These are phyloP conservation scores for Mycena galopus DNA, from an alignment of 768 basidiomycete species.

Conservation along the genomic window DNA sequence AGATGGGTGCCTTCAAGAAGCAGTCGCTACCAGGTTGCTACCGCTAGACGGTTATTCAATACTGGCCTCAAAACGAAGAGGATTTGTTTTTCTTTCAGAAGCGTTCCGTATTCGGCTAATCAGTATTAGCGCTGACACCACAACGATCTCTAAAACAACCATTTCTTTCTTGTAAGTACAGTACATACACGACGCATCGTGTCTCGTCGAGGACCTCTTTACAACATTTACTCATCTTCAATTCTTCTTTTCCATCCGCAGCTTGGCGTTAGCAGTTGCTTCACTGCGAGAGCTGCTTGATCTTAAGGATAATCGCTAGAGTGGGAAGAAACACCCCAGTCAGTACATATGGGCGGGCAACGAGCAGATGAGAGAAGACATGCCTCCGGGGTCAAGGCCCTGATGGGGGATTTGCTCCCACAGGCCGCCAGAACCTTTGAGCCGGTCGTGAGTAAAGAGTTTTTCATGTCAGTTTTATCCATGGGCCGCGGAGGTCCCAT, in stretches of 20 bases:
- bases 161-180: not conserved
- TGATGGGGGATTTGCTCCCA: slow-evolving; percentile 90
- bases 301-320: slow-evolving; percentile 63
- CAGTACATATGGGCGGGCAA: not conserved
- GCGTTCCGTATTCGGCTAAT: no score
- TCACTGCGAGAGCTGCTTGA: slow-evolving; percentile 58
- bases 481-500: no score
- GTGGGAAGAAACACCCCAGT: slow-evolving; percentile 37
- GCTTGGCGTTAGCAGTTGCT: not conserved
- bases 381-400: slow-evolving; percentile 83
- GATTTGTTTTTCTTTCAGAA: no score
- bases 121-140: no score
- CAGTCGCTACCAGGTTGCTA: no score
- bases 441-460: slow-evolving; percentile 55
- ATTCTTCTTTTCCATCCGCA: not conserved
- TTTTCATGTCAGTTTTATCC: no score
- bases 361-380: slow-evolving; percentile 43
- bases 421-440: slow-evolving; percentile 70
- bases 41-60: not conserved
- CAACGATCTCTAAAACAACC: not conserved
- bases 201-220: slow-evolving; percentile 16
- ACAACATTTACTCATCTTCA: not conserved
- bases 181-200: slow-evolving; percentile 30
- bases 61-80: no score
- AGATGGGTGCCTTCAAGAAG: no score